Percentiles rank a stretch among this genome's conserved stretches.
These are phyloP conservation scores for Pseudogymnoascus sp. DNA, from an alignment of 2,329 filamentous ascomycete species.

Conservation along the genomic window DNA sequence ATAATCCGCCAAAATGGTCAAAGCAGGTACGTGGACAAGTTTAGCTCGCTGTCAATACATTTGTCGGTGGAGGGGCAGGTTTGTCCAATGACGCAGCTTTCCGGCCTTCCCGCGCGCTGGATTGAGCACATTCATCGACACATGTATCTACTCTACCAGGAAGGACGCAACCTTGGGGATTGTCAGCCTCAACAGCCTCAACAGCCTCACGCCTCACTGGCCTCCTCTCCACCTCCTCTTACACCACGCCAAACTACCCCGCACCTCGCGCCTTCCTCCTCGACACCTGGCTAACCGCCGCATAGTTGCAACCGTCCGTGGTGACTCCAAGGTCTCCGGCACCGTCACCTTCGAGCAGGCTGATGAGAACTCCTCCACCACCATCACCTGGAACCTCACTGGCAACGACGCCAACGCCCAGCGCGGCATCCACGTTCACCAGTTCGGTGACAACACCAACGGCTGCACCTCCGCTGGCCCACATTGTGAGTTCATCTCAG, in stretches of 20 bases:
- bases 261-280: background rate
- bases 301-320: constrained; percentile 91
- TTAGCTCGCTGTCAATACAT: constrained; percentile 15
- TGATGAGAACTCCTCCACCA: constrained; percentile 73
- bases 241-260: background rate
- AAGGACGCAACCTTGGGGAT: constrained; percentile 39
- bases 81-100: constrained; percentile 20
- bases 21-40: constrained; percentile 64
- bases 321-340: constrained; percentile 91
- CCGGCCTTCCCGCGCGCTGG: constrained; percentile 35
- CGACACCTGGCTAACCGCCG: background rate
- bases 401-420: constrained; percentile 91
- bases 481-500: constrained; percentile 63
- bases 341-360: constrained; percentile 93
- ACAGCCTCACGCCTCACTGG: constrained; percentile 15
- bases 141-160: constrained; percentile 18
- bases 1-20: constrained; percentile 78
- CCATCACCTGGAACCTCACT: constrained; percentile 82
- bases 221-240: constrained; percentile 12
- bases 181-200: constrained; percentile 19
- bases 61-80: constrained; percentile 5
- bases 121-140: constrained; percentile 51
- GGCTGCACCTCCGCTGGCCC: constrained; percentile 97
- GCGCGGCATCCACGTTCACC: constrained; percentile 98
- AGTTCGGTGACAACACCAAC: constrained; percentile 99